Evolutionary conservation across 1,284 basidiomycete species (phyloP).

Genomic region (Erythrobasidium hasegawianum): DNA sequence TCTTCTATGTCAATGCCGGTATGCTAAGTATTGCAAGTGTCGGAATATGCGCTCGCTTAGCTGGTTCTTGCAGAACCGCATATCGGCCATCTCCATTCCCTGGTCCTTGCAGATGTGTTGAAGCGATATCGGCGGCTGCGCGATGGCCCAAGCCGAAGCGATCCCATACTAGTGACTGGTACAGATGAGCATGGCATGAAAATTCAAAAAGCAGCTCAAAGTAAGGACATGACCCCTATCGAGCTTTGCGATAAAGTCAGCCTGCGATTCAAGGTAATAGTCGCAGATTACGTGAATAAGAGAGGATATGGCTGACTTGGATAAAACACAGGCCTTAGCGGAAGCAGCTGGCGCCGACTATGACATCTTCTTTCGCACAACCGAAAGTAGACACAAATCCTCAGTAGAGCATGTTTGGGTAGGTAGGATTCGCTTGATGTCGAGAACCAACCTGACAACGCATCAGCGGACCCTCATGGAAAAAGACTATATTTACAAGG

Average conservation of each 20-base stretch:
- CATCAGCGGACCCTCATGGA: conserved; percentile 45
- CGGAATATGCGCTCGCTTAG: background rate
- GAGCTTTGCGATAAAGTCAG: conserved; percentile 69
- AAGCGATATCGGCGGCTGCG: conserved; percentile 67
- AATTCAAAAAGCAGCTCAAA: conserved; percentile 75
- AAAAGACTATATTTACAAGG: conserved; percentile 77
- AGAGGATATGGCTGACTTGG: background rate
- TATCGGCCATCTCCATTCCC: conserved; percentile 74
- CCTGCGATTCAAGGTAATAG: conserved; percentile 67
- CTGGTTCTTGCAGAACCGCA: conserved; percentile 59
- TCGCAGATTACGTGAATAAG: too few relatives aligned
- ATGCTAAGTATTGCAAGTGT: conserved; percentile 37
- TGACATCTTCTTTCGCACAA: conserved; percentile 78
- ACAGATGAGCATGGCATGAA: conserved; percentile 94
- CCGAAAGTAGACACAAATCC: conserved; percentile 61
- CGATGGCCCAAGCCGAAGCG: conserved; percentile 46
- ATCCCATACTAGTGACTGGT: conserved; percentile 68
- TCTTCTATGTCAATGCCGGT: conserved; percentile 83
- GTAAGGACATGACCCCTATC: conserved; percentile 57
- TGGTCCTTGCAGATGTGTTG: conserved; percentile 72
- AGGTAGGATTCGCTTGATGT: too few relatives aligned
- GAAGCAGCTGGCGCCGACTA: conserved; percentile 62
- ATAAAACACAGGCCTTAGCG: conserved; percentile 60
- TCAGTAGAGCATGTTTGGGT: conserved; percentile 83
- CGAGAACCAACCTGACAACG: too few relatives aligned